Base-by-base conservation (phyloP, 2,329 filamentous ascomycete species). In the Pseudogymnoascus sp. region DNA sequence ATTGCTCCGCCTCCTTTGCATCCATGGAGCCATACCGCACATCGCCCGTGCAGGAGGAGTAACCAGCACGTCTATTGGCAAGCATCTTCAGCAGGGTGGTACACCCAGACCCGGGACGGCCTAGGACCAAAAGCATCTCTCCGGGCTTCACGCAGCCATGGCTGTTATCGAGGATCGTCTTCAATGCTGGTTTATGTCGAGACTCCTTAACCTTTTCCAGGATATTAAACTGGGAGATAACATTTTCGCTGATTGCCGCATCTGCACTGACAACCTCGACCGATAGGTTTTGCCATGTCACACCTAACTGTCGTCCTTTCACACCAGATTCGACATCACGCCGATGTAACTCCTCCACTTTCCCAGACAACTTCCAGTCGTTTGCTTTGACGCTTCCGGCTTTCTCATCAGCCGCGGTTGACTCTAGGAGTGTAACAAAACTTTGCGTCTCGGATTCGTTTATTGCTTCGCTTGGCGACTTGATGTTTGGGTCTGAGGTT, bases 101-200 rank as follows among this genome's bases (percentile, higher is more conserved):
- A 72, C 88, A 91, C 33, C 87, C 87, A 3, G 85, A 80, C 0
- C 87, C 88, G 0, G 88, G 87, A 0, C 87, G 79, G 2, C 88
- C 88, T 0, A 90, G 77, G 0, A 90, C 87, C 0, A 90, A 76
- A 1, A 89, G 74, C 87, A 90, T 89, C 74, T 90, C 87, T 23
- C 87, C 88, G 0, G 87, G 87, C 71, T 87, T 86, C 61, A 91
- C 84, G 67, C 86, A 89, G 9, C 88, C 88, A 71, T 86, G 83
- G 64, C 82, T 84, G 68, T 83, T 79, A 62, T 88, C 81, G 21
- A 91, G 74, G 53, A 91, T 86, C 0, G 85, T 87, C 67, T 83
- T 83, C 19, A 88, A 74, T 0, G 87, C 83, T 0, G 83, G 80
- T 68, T 83, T 85, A 44, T 76, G 77, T 67, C 77, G 77, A 64